phyloP scores from a whole-genome alignment of 73 alveolate genomes.

The Chromera velia region DNA sequence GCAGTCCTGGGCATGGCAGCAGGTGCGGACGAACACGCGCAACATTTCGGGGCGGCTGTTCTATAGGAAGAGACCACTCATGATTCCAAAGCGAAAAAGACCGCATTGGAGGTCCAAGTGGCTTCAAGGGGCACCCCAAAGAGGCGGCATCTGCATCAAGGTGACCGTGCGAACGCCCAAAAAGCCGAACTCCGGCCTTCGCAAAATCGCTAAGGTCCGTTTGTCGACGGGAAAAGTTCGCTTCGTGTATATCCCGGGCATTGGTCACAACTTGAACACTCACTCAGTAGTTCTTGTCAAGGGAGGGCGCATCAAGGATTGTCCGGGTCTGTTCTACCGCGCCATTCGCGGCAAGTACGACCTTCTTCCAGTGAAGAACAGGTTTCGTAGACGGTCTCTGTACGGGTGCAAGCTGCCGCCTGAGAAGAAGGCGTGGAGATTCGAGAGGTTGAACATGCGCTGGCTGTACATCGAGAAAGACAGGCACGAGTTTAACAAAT shows the following conservation, averaged over 20 bases:
- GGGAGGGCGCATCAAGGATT: slow-evolving; percentile 21
- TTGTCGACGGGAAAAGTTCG: not conserved
- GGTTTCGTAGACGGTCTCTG: not conserved
- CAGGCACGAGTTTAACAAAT: not conserved
- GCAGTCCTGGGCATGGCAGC: too few relatives aligned
- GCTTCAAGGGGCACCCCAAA: slow-evolving; percentile 37
- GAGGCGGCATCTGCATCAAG: slow-evolving; percentile 38
- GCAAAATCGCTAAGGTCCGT: not conserved
- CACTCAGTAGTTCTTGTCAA: slow-evolving; percentile 41
- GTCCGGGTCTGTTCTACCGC: slow-evolving; percentile 18
- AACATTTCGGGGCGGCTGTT: slow-evolving; percentile 27
- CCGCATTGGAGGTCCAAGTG: slow-evolving; percentile 22
- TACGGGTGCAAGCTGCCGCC: not conserved
- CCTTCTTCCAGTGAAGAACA: slow-evolving; percentile 35
- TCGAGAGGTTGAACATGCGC: not conserved
- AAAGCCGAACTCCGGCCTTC: slow-evolving; percentile 38
- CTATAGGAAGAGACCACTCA: slow-evolving; percentile 28
- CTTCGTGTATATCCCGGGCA: slow-evolving; percentile 39
- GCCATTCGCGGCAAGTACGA: slow-evolving; percentile 33
- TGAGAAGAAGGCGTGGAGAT: not conserved
- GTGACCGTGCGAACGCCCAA: slow-evolving; percentile 9
- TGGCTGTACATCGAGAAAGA: not conserved
- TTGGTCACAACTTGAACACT: slow-evolving; percentile 37
- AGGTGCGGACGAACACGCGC: too few relatives aligned
- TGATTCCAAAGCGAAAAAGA: slow-evolving; percentile 1